Conservation (phyloP, 163 green algal species). For the Coccomyxa subellipsoidea region DNA sequence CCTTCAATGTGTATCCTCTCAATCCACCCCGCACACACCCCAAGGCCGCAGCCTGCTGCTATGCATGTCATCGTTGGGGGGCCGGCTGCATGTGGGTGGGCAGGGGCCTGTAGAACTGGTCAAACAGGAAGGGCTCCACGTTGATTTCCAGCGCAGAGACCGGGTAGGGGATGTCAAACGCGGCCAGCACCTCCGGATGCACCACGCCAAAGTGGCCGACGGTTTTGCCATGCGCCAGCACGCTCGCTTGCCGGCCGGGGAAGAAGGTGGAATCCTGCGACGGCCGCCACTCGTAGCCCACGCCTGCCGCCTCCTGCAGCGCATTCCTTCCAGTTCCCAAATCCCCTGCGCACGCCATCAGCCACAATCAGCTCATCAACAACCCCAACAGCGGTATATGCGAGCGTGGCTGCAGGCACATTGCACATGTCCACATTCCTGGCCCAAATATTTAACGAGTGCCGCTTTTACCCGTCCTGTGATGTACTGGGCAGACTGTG, state of each 20-base stretch:
- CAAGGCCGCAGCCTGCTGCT: background rate
- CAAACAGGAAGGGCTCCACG: conserved; percentile 91
- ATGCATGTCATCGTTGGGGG: background rate
- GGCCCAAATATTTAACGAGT: no score
- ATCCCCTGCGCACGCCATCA: background rate
- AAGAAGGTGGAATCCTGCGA: conserved; percentile 84
- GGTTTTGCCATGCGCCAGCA: conserved; percentile 35
- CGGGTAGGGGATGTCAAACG: conserved; percentile 90
- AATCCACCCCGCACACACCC: no score
- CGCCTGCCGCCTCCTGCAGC: conserved; percentile 12
- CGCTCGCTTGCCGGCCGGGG: conserved; percentile 78
- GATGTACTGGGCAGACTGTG: no score
- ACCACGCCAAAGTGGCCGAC: conserved; percentile 90
- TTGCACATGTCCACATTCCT: no score
- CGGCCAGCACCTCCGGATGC: conserved; percentile 87
- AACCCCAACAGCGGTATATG: no score
- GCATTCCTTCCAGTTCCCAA: background rate
- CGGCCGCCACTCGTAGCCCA: conserved; percentile 73
- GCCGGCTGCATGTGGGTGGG: conserved; percentile 22
- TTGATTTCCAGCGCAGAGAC: conserved; percentile 94
- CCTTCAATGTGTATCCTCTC: no score
- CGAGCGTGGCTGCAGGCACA: no score
- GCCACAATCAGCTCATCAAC: background rate
- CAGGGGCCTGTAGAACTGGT: conserved; percentile 63
- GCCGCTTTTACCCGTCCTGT: no score